These are phyloP conservation scores for Plasmodium relictum DNA, from an alignment of 169 alveolate genomes.

Conservation along the genomic window DNA sequence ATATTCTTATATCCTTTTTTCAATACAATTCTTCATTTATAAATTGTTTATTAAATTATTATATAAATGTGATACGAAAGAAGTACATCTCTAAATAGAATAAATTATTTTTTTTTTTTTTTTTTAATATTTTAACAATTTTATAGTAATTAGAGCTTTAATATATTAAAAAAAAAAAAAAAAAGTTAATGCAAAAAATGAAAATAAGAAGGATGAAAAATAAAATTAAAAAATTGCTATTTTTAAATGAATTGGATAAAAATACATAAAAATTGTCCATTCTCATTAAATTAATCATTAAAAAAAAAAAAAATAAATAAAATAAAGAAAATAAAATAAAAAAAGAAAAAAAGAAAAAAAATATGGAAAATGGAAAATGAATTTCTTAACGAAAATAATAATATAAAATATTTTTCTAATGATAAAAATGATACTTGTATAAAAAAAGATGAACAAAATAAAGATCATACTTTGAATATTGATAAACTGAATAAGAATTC, in stretches of 20 bases:
- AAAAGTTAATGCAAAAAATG: background rate
- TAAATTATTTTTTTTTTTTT: too few species aligned
- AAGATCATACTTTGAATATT: too few species aligned
- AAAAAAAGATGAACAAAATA: background rate
- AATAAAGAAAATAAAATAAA: background rate
- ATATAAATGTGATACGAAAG: too few species aligned
- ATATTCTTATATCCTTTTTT: background rate
- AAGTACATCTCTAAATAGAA: too few species aligned
- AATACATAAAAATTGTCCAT: too few species aligned
- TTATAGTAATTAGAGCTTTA: too few species aligned
- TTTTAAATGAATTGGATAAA: background rate
- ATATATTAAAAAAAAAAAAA: background rate
- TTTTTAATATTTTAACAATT: too few species aligned
- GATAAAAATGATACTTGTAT: background rate
- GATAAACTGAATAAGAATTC: too few species aligned
- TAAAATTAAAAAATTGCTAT: background rate
- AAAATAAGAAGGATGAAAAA: background rate
- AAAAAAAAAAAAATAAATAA: slow-evolving; percentile 9
- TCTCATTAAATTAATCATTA: too few species aligned
- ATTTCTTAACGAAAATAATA: background rate
- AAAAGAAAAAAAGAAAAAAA: background rate
- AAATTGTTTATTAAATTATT: too few species aligned
- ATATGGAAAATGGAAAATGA: slow-evolving; percentile 11
- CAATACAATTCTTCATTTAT: background rate
- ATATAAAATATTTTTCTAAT: too few species aligned